These are phyloP conservation scores for Cercophora scortea DNA, from an alignment of 495 filamentous ascomycete genomes.

Conservation along the genomic window DNA sequence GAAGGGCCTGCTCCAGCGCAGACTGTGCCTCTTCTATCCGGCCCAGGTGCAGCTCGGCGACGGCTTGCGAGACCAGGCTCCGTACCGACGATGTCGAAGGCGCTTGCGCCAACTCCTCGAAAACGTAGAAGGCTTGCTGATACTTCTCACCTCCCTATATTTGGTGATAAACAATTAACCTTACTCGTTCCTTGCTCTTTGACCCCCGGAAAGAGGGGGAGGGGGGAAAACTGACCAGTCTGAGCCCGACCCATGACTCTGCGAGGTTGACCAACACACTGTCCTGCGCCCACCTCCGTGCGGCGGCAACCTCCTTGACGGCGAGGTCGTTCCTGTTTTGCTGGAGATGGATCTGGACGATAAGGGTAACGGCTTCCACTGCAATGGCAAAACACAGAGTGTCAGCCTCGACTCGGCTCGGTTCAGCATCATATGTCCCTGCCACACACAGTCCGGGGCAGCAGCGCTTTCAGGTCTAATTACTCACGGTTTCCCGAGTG, in stretches of 20 bases:
- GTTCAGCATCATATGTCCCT: not conserved
- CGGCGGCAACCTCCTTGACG: slow-evolving; percentile 78
- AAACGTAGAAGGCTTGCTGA: slow-evolving; percentile 96
- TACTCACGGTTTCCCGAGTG: slow-evolving; percentile 81
- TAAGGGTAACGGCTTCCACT: slow-evolving; percentile 61
- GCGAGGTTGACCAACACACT: slow-evolving; percentile 88
- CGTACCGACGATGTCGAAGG: slow-evolving; percentile 61
- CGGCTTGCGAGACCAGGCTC: slow-evolving; percentile 75
- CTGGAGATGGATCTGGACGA: slow-evolving; percentile 83
- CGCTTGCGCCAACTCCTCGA: slow-evolving; percentile 88
- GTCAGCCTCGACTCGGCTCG: not conserved
- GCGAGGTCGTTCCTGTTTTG: slow-evolving; percentile 89
- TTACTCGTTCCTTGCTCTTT: not conserved
- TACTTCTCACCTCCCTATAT: slow-evolving; percentile 86
- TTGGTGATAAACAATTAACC: not conserved
- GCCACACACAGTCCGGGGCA: not conserved
- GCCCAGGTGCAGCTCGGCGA: slow-evolving; percentile 86
- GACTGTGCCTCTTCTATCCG: slow-evolving; percentile 83
- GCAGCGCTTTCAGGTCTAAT: not conserved
- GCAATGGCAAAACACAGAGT: not conserved
- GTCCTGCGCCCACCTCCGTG: slow-evolving; percentile 92
- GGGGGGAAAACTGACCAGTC: slow-evolving; percentile 54
- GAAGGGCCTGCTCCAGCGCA: slow-evolving; percentile 70
- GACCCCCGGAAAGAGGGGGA: not conserved
- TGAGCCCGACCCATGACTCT: slow-evolving; percentile 88